A percentile compares a stretch with the other conserved stretches of the same genome.
phyloP scores from a whole-genome alignment of 2,329 filamentous ascomycete genomes.

The Trichophyton verrucosum region DNA sequence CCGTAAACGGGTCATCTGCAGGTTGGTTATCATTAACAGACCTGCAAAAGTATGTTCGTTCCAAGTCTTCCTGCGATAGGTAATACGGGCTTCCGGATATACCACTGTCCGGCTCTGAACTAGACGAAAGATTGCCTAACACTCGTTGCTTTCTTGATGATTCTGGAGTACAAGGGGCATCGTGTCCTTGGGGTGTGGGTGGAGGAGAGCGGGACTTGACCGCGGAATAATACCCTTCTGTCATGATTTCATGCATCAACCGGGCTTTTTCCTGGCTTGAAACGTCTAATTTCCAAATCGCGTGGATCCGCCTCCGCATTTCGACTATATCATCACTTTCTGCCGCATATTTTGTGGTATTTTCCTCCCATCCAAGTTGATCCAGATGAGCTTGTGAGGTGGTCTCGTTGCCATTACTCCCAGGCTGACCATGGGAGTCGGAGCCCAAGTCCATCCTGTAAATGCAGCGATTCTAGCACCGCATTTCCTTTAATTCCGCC shows the following conservation, averaged over 20 bases:
- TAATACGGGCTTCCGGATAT: slow-evolving; percentile 27
- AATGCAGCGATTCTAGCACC: not conserved
- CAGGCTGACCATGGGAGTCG: not conserved
- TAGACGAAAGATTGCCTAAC: slow-evolving; percentile 19
- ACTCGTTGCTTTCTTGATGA: slow-evolving; percentile 22
- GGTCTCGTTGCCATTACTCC: not conserved
- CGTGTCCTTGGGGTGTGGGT: slow-evolving; percentile 8
- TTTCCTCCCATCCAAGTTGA: not conserved
- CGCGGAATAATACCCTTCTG: slow-evolving; percentile 51
- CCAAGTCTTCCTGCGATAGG: slow-evolving; percentile 44
- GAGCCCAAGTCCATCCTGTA: not conserved
- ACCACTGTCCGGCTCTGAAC: slow-evolving; percentile 17
- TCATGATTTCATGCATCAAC: slow-evolving; percentile 58
- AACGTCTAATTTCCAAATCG: slow-evolving; percentile 51
- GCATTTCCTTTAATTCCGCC: not conserved
- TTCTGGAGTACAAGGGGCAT: slow-evolving; percentile 21
- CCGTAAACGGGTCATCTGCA: not conserved
- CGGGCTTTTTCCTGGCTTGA: slow-evolving; percentile 54
- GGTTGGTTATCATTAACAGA: not conserved
- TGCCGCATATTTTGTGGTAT: slow-evolving; percentile 38
- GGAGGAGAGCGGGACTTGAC: slow-evolving; percentile 17
- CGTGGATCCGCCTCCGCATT: slow-evolving; percentile 54
- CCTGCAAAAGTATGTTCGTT: slow-evolving; percentile 52
- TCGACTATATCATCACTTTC: slow-evolving; percentile 68
- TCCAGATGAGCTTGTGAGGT: not conserved